Evolutionary conservation across 2,329 filamentous ascomycete species (phyloP).

Genomic region (Blastomyces percursus): DNA sequence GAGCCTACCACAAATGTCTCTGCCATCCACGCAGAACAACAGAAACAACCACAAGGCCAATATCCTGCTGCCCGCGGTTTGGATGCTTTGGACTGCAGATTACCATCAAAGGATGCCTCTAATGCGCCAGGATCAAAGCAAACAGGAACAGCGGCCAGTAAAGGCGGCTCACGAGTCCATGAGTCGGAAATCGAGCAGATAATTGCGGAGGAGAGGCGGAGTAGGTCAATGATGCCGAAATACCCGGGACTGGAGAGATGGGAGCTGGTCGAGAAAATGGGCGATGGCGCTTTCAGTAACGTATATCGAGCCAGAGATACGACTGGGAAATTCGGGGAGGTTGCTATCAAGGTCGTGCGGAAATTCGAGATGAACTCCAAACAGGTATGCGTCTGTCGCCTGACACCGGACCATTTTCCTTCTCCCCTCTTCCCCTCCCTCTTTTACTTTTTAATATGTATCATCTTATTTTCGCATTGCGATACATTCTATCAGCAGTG

Average conservation of each 20-base stretch:
- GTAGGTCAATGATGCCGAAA: slow-evolving; percentile 69
- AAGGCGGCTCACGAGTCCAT: slow-evolving; percentile 33
- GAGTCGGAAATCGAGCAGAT: slow-evolving; percentile 67
- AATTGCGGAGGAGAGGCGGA: slow-evolving; percentile 83
- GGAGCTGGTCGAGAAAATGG: slow-evolving; percentile 91
- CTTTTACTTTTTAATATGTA: neutral
- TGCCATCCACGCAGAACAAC: slow-evolving; percentile 53
- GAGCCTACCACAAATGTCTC: slow-evolving; percentile 54
- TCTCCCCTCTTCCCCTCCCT: too few species aligned
- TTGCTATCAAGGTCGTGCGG: slow-evolving; percentile 96
- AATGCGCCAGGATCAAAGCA: slow-evolving; percentile 50
- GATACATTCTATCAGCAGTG: neutral
- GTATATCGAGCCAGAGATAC: slow-evolving; percentile 82
- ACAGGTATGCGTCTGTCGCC: slow-evolving; percentile 61
- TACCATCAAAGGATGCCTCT: slow-evolving; percentile 47
- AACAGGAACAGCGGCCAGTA: slow-evolving; percentile 38
- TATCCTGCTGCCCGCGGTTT: slow-evolving; percentile 46
- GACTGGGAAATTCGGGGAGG: slow-evolving; percentile 61
- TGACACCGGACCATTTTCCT: neutral
- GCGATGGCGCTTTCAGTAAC: slow-evolving; percentile 96
- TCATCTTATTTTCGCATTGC: neutral
- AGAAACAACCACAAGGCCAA: slow-evolving; percentile 41
- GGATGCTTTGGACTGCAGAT: slow-evolving; percentile 50
- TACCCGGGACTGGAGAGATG: slow-evolving; percentile 81
- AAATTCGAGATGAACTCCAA: slow-evolving; percentile 98